These are phyloP conservation scores for Nemania sp. DNA, from an alignment of 2,329 filamentous ascomycete genomes.

Conservation along the genomic window DNA sequence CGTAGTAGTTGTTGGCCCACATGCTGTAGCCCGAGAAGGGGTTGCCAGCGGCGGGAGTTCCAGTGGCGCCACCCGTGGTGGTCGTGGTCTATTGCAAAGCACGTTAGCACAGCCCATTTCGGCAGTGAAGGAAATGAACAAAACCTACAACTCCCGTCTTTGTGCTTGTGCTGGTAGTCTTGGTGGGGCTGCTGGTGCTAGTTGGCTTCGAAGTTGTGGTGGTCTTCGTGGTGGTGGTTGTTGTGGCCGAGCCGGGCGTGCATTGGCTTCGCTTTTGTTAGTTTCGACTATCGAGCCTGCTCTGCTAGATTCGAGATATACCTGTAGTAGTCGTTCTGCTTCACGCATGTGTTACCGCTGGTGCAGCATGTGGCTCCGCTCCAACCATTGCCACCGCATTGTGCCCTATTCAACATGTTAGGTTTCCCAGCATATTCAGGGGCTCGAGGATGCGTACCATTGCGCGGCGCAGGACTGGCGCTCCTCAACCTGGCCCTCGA, in stretches of 20 bases:
- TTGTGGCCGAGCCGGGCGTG: conserved; percentile 23
- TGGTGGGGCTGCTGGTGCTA: conserved; percentile 14
- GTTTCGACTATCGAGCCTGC: neutral
- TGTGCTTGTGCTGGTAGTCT: conserved; percentile 39
- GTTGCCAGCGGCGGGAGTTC: conserved; percentile 55
- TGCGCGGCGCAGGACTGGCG: conserved; percentile 39
- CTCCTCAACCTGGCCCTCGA: conserved; percentile 42
- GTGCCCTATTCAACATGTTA: conserved; percentile 33
- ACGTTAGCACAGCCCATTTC: conserved; percentile 1
- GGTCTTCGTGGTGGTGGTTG: conserved; percentile 12
- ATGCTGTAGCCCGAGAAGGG: conserved; percentile 54
- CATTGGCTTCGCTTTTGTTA: conserved; percentile 25
- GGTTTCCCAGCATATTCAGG: conserved; percentile 6
- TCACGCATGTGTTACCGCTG: conserved; percentile 44
- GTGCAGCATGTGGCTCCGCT: conserved; percentile 50
- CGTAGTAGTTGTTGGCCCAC: conserved; percentile 59
- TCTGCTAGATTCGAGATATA: conserved; percentile 3
- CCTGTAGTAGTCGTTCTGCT: conserved; percentile 33
- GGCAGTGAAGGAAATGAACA: neutral
- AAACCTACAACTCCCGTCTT: conserved; percentile 28
- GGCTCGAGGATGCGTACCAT: conserved; percentile 13
- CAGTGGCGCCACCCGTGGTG: conserved; percentile 35
- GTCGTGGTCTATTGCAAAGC: conserved; percentile 20
- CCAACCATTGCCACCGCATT: conserved; percentile 52
- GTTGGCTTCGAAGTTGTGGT: conserved; percentile 24